Base-by-base conservation (phyloP, 2,329 filamentous ascomycete genomes). In the Aspergillus sojae region DNA sequence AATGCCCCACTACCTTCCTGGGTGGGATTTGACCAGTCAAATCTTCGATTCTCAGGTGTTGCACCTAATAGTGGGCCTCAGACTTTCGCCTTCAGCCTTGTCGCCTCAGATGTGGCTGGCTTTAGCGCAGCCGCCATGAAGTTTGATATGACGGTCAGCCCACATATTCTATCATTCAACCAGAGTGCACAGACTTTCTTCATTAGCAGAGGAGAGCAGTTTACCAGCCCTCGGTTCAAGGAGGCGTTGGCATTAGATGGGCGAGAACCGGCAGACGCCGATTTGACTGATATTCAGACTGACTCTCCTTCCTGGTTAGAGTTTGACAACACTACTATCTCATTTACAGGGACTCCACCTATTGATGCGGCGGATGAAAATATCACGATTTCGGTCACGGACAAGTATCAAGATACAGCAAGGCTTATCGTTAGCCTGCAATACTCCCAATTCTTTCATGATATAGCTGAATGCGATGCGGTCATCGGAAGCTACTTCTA, bases 1-100 rank as follows among this genome's bases (percentile, higher is more conserved):
- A 91, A 91, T 71, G 91, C 91, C n/a, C 93, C 93, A 41, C 80
- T 97, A 41, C 93, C 93, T 23, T 89, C 92, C 0, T 97, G 93
- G 93, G 81, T 96, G 52, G 80, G 80, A n/a, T 97, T 97, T 71
- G 86, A 95, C 68, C 74, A 85, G 1, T 74, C 74, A 2, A 82
- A 78, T 0, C 79, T 96, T 45, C 84, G 83, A 0, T 96, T 96
- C 70, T 86, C 85, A 1, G 93, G 93, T 28, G 86, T 79, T 39
- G 90, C 90, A 2, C 93, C 92, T 1, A 80, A 88, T 0, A 87
- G 86, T 32, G 88, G 88, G 9, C 89, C 92, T 4, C 90, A 96
- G 72, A 85, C 81, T 0, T 95, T 93, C 71, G 84, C 84, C 23
- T 85, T 97, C 62, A 83, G 87, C 64, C 81, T 96, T 7, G 87